Evolutionary conservation across 176 grass and related monocot genomes (phyloP).

Genomic region (Cenchrus purpureus): DNA sequence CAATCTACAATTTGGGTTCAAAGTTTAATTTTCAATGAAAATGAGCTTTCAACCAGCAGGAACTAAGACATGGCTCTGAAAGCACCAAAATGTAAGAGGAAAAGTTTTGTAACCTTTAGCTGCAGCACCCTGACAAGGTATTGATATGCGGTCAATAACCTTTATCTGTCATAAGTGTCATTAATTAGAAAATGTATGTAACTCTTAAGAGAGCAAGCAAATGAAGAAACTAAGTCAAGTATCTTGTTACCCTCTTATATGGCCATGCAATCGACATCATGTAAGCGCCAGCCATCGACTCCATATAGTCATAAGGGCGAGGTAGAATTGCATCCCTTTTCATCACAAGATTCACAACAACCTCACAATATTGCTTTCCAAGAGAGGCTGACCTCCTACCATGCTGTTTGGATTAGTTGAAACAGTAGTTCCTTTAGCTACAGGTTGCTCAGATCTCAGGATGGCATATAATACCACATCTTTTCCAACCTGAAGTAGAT

Average conservation of each 20-base stretch:
- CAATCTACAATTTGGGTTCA: too few species aligned
- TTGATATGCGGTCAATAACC: too few species aligned
- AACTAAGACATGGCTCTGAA: too few species aligned
- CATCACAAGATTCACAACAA: neutral
- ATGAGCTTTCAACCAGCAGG: too few species aligned
- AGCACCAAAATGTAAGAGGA: too few species aligned
- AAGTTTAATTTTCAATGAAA: too few species aligned
- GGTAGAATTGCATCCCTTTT: neutral
- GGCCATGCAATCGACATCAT: neutral
- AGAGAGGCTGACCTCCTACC: neutral
- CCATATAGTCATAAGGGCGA: neutral
- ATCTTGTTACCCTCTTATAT: neutral
- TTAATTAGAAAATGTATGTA: too few species aligned
- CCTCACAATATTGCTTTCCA: neutral
- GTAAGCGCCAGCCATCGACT: neutral
- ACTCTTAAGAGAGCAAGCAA: too few species aligned
- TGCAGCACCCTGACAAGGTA: too few species aligned
- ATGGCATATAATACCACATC: neutral
- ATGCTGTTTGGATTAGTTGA: neutral
- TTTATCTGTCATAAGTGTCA: too few species aligned
- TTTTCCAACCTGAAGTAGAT: neutral
- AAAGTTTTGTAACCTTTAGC: too few species aligned
- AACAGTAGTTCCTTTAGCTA: neutral
- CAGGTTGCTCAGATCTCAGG: neutral
- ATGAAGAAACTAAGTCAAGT: too few species aligned